Percentiles rank a stretch among this genome's conserved stretches.
phyloP scores from a whole-genome alignment of 345 rosid species.

The Jatropha curcas region DNA sequence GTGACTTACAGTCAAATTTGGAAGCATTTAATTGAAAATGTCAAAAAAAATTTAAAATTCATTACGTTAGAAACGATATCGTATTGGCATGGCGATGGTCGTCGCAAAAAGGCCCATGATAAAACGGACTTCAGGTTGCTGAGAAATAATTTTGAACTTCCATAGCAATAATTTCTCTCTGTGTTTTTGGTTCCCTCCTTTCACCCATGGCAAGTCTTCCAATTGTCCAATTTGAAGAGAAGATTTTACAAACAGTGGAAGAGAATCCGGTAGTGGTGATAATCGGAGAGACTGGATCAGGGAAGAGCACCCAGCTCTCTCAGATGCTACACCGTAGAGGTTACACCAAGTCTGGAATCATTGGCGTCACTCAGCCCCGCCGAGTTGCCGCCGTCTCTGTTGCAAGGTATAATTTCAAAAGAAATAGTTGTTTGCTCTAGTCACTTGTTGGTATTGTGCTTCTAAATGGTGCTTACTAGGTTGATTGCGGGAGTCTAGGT shows the following conservation, averaged over 20 bases:
- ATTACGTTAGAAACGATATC: not conserved
- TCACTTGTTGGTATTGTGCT: not conserved
- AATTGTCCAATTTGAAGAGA: slow-evolving; percentile 70
- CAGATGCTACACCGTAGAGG: slow-evolving; percentile 86
- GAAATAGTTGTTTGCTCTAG: not conserved
- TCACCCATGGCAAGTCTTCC: slow-evolving; percentile 71
- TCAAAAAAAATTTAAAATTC: too few species aligned
- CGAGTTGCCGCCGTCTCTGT: slow-evolving; percentile 96
- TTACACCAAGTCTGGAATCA: slow-evolving; percentile 65
- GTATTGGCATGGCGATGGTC: too few species aligned
- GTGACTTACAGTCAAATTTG: too few species aligned
- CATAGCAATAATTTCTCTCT: too few species aligned
- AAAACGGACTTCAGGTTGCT: not conserved
- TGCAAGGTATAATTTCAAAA: slow-evolving; percentile 49
- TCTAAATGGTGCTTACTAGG: not conserved
- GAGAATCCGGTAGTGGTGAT: slow-evolving; percentile 75
- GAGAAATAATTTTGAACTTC: not conserved
- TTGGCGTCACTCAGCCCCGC: slow-evolving; percentile 94
- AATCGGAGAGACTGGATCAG: slow-evolving; percentile 93
- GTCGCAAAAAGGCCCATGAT: not conserved
- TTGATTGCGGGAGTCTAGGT: not conserved
- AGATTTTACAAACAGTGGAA: slow-evolving; percentile 65
- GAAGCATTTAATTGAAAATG: too few species aligned
- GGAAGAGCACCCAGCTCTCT: slow-evolving; percentile 97
- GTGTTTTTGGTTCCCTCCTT: not conserved